Evolutionary conservation across 2,329 filamentous ascomycete genomes (phyloP).

Genomic region (Alternaria sp.): DNA sequence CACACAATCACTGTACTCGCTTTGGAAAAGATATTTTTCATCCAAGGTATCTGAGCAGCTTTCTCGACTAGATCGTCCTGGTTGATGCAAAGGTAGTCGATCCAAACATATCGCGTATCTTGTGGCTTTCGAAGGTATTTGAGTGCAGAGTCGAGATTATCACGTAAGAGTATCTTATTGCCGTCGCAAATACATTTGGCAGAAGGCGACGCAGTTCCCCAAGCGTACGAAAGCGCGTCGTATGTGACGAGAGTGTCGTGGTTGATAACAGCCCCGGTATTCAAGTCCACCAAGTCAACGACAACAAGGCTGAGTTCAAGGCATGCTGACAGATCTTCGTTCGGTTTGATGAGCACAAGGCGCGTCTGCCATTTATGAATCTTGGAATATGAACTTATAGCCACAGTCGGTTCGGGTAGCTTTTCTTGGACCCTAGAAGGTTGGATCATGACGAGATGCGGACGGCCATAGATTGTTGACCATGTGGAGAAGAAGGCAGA

Average conservation of each 20-base stretch:
- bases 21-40: neutral
- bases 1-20: neutral
- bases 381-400: neutral
- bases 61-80: neutral
- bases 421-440: neutral
- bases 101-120: neutral
- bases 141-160: neutral
- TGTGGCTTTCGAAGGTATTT: neutral
- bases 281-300: neutral
- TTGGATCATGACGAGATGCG: neutral
- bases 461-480: fast-evolving
- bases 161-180: neutral
- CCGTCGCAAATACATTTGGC: neutral
- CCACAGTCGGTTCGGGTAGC: neutral
- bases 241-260: neutral
- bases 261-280: neutral
- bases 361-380: neutral
- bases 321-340: fast-evolving
- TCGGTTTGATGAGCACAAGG: neutral
- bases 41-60: neutral
- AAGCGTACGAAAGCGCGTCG: neutral
- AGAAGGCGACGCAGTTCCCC: neutral
- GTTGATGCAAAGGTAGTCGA: neutral
- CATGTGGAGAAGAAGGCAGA: neutral
- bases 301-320: neutral